Conservation (phyloP, 371 early-diverging fungal species). For the Mucor irregularis region DNA sequence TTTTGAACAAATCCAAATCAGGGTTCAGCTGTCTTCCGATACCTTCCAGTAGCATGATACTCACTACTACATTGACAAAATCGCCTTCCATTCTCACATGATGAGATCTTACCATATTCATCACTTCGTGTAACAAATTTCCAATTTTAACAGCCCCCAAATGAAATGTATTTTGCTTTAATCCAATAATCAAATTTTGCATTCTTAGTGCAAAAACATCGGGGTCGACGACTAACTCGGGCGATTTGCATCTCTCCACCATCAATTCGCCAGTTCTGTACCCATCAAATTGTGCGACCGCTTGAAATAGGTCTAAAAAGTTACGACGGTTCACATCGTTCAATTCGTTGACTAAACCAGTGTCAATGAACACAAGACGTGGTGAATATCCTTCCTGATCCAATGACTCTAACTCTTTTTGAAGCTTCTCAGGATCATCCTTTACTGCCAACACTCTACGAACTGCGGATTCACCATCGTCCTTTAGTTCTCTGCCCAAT, state of each 20-base stretch:
- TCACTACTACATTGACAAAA: slow-evolving; percentile 90
- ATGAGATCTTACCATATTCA: slow-evolving; percentile 86
- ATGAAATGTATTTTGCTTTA: slow-evolving; percentile 74
- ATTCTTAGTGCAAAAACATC: slow-evolving; percentile 81
- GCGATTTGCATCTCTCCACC: slow-evolving; percentile 83
- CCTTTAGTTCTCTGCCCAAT: slow-evolving; percentile 32
- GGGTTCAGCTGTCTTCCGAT: slow-evolving; percentile 90
- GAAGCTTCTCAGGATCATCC: slow-evolving; percentile 46
- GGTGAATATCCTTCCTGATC: slow-evolving; percentile 73
- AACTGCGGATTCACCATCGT: slow-evolving; percentile 44
- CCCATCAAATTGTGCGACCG: slow-evolving; percentile 87
- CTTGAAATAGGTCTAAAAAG: slow-evolving; percentile 88
- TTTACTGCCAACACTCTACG: slow-evolving; percentile 30
- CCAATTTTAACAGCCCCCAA: slow-evolving; percentile 78
- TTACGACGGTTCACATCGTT: slow-evolving; percentile 74
- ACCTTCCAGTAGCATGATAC: slow-evolving; percentile 91
- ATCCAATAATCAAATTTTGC: slow-evolving; percentile 69
- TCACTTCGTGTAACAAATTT: slow-evolving; percentile 75
- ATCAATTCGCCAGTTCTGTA: slow-evolving; percentile 79
- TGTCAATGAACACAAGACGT: slow-evolving; percentile 85
- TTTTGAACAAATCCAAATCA: slow-evolving; percentile 88
- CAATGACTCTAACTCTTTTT: slow-evolving; percentile 52
- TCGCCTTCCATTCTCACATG: slow-evolving; percentile 93
- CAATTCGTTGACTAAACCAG: slow-evolving; percentile 84
- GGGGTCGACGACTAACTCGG: slow-evolving; percentile 69